phyloP scores from a whole-genome alignment of 164 flowering plant genomes.

The Kingdonia uniflora region DNA sequence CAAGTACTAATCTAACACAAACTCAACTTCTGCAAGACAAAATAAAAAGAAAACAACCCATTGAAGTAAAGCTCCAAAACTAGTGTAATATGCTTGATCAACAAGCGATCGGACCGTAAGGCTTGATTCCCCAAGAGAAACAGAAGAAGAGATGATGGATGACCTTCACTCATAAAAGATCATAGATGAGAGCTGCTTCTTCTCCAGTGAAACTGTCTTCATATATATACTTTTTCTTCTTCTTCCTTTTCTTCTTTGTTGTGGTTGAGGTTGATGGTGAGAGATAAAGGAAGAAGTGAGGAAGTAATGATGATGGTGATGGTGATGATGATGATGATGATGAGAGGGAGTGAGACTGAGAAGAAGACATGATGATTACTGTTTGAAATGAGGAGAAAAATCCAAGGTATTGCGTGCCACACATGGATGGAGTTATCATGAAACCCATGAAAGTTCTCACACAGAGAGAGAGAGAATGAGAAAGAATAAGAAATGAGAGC shows the following conservation, averaged over 20 bases:
- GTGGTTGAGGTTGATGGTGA: constrained; percentile 13
- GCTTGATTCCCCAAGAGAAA: constrained; percentile 22
- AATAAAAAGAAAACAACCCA: too few relatives aligned
- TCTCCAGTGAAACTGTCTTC: constrained; percentile 5
- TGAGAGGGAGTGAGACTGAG: constrained; percentile 9
- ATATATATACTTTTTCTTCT: constrained; percentile 6
- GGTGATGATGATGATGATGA: not conserved
- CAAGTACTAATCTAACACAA: too few relatives aligned
- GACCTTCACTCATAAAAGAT: constrained; percentile 8
- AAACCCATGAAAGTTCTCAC: constrained; percentile 15
- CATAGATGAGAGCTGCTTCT: not conserved
- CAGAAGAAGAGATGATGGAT: not conserved
- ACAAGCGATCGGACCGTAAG: constrained; percentile 19
- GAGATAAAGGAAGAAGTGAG: constrained; percentile 18
- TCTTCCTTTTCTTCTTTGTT: not conserved
- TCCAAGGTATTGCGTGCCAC: constrained; percentile 16
- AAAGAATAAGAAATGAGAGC: constrained; percentile 13
- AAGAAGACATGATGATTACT: constrained; percentile 33
- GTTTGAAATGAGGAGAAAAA: constrained; percentile 11
- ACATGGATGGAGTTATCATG: constrained; percentile 9
- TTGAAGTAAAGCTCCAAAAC: too few relatives aligned
- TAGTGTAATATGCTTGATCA: constrained; percentile 16
- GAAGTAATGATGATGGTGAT: constrained; percentile 11
- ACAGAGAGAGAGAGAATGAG: constrained; percentile 8
- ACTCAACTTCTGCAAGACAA: too few relatives aligned